A percentile compares a stretch with the other conserved stretches of the same genome.
These are phyloP conservation scores for Pichia sp. DNA, from an alignment of 1,139 yeast species.

Conservation along the genomic window DNA sequence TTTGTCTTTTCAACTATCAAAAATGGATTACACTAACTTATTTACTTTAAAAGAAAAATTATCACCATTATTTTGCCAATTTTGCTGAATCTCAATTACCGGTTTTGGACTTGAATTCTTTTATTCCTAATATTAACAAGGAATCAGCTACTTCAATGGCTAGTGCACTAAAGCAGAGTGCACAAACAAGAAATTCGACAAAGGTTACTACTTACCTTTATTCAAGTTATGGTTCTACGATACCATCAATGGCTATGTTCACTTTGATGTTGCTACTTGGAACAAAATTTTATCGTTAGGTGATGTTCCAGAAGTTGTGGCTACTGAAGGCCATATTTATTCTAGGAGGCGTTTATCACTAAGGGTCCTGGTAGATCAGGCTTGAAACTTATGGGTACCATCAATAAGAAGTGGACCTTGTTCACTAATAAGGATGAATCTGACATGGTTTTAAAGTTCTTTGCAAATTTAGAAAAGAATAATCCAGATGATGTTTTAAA, in stretches of 20 bases:
- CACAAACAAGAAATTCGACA: too few relatives aligned
- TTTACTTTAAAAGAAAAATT: too few relatives aligned
- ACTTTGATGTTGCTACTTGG: neutral
- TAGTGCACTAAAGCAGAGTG: too few relatives aligned
- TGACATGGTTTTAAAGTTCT: neutral
- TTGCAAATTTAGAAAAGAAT: neutral
- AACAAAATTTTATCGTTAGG: neutral
- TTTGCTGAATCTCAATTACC: too few relatives aligned
- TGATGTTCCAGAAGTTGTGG: neutral
- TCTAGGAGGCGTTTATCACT: neutral
- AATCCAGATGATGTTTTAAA: neutral
- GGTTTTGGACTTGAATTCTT: too few relatives aligned
- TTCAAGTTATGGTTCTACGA: neutral
- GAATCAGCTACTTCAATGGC: too few relatives aligned
- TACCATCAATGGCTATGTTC: neutral
- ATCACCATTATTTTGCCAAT: too few relatives aligned
- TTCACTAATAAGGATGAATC: neutral
- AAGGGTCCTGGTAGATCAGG: neutral
- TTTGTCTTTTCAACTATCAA: too few relatives aligned
- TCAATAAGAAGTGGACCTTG: neutral
- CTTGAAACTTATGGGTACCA: neutral
- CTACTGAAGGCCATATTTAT: neutral
- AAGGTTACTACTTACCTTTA: too few relatives aligned
- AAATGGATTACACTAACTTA: too few relatives aligned
- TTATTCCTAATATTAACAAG: too few relatives aligned